Percentiles rank a stretch among this genome's conserved stretches.
phyloP scores from a whole-genome alignment of 257 asterid genomes.

The Fraxinus americana region DNA sequence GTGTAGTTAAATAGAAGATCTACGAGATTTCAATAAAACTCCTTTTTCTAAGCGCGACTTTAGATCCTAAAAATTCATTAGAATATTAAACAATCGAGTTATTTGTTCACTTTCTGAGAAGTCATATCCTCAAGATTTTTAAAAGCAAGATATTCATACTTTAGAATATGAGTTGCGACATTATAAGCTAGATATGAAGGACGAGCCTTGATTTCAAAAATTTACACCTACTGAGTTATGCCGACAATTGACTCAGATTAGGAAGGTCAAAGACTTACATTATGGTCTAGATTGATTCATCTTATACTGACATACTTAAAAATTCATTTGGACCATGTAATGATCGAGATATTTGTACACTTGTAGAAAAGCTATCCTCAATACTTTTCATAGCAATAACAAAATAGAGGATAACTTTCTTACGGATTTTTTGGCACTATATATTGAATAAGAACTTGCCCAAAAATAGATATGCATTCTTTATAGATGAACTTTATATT shows the following conservation, averaged over 20 bases:
- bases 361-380: too few species aligned
- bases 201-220: background rate
- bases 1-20: background rate
- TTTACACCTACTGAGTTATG: background rate
- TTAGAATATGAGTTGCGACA: too few species aligned
- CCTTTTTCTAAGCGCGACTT: background rate
- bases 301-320: too few species aligned
- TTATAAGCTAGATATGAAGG: too few species aligned
- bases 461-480: too few species aligned
- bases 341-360: too few species aligned
- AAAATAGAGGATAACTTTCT: too few species aligned
- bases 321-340: too few species aligned
- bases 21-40: background rate
- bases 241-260: background rate
- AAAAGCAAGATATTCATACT: background rate
- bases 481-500: too few species aligned
- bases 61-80: background rate
- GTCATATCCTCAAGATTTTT: background rate
- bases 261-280: background rate
- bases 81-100: background rate
- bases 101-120: background rate
- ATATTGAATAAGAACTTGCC: too few species aligned
- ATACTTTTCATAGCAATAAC: too few species aligned
- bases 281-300: background rate
- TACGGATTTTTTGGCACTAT: too few species aligned